Conservation (phyloP, 2,329 filamentous ascomycete genomes). For the Talaromyces sp. region DNA sequence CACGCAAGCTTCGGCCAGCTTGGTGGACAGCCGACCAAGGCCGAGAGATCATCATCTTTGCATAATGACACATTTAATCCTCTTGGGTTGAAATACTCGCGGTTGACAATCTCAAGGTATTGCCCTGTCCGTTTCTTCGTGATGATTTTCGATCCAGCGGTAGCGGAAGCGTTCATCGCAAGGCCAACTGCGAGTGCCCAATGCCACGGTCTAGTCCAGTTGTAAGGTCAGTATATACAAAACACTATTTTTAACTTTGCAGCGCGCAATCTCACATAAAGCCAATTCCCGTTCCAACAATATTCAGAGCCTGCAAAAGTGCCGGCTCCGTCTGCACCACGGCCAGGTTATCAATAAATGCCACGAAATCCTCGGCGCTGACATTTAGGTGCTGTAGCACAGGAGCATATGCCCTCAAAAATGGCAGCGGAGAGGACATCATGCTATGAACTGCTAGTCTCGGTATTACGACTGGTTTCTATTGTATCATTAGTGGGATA, state of each 20-base stretch:
- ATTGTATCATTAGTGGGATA: background rate
- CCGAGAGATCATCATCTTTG: background rate
- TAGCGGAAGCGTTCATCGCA: slow-evolving; percentile 2
- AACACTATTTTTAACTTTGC: background rate
- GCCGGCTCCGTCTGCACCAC: slow-evolving; percentile 3
- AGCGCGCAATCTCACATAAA: background rate
- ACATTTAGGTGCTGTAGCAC: background rate
- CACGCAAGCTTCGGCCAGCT: background rate
- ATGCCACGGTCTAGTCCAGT: slow-evolving; percentile 1
- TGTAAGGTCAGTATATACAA: background rate
- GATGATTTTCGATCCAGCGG: background rate
- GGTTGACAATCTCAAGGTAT: background rate
- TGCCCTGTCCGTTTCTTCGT: background rate
- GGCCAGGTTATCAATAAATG: slow-evolving; percentile 1
- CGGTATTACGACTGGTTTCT: slow-evolving; percentile 4
- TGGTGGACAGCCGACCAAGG: background rate
- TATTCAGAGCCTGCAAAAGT: background rate
- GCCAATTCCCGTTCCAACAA: slow-evolving; percentile 1
- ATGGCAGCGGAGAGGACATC: slow-evolving; percentile 4
- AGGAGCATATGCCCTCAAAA: slow-evolving; percentile 3
- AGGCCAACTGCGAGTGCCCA: slow-evolving; percentile 4
- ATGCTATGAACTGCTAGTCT: slow-evolving; percentile 4
- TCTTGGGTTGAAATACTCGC: slow-evolving; percentile 6
- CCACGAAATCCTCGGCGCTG: background rate
- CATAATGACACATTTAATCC: slow-evolving; percentile 1